Evolutionary conservation across 2,329 filamentous ascomycete species (phyloP).

Genomic region (Fusarium domesticum): DNA sequence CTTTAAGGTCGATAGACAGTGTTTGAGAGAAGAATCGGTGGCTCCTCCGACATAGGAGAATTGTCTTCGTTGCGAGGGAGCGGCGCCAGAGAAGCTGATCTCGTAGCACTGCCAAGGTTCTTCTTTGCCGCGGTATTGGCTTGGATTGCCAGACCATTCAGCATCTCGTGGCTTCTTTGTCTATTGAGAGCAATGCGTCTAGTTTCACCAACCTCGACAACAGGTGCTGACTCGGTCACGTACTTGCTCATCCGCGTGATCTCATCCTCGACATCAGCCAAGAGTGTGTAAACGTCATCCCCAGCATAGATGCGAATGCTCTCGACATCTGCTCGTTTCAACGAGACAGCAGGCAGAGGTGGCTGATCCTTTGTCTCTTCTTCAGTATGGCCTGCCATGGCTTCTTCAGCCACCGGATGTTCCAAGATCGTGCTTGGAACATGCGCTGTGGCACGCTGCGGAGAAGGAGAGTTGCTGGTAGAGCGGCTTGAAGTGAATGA

Average conservation of each 20-base stretch:
- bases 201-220: slow-evolving; percentile 25
- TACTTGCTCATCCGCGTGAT: slow-evolving; percentile 37
- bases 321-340: slow-evolving; percentile 48
- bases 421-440: slow-evolving; percentile 57
- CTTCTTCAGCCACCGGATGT: slow-evolving; percentile 46
- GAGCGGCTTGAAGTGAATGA: slow-evolving; percentile 33
- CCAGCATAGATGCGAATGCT: slow-evolving; percentile 68
- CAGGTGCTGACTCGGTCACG: slow-evolving; percentile 6
- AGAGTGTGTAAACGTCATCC: slow-evolving; percentile 62
- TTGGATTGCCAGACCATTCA: slow-evolving; percentile 37
- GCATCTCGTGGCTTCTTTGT: slow-evolving; percentile 50
- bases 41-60: slow-evolving; percentile 25
- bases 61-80: slow-evolving; percentile 22
- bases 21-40: slow-evolving; percentile 47
- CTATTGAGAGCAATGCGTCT: slow-evolving; percentile 42
- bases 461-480: slow-evolving; percentile 44
- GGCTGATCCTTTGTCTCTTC: slow-evolving; percentile 27
- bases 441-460: slow-evolving; percentile 50
- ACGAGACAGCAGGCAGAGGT: slow-evolving; percentile 19
- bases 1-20: slow-evolving; percentile 49
- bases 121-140: slow-evolving; percentile 21
- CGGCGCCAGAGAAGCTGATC: neutral
- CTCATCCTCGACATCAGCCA: slow-evolving; percentile 61
- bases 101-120: slow-evolving; percentile 1
- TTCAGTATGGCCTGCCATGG: slow-evolving; percentile 23